Percentiles rank a stretch among this genome's conserved stretches.
Evolutionary conservation across 2,329 filamentous ascomycete genomes (phyloP).

Genomic region (Diaporthe vaccinii): DNA sequence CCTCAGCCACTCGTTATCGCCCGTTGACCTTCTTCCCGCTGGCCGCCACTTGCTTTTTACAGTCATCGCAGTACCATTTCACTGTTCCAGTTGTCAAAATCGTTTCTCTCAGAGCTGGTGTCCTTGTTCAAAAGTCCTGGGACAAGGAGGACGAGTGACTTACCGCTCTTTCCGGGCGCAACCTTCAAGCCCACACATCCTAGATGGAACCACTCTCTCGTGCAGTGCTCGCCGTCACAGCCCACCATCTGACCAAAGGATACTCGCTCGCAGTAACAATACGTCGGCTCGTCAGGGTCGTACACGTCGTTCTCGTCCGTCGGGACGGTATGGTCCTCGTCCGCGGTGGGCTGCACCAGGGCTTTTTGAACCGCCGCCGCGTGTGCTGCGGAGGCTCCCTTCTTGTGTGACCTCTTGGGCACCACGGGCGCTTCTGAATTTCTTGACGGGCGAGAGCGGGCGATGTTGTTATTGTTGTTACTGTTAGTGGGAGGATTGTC

Average conservation of each 20-base stretch:
- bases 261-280: conserved; percentile 84
- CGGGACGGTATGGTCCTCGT: conserved; percentile 44
- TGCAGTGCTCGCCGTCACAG: conserved; percentile 80
- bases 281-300: conserved; percentile 79
- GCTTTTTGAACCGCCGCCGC: conserved; percentile 57
- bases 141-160: conserved; percentile 43
- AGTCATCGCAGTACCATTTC: conserved; percentile 88
- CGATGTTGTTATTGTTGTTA: conserved; percentile 47
- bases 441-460: conserved; percentile 67
- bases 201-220: conserved; percentile 86
- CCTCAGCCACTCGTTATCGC: conserved; percentile 53
- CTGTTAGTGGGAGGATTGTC: conserved; percentile 53
- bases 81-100: conserved; percentile 60
- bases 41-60: conserved; percentile 75
- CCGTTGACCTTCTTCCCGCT: conserved; percentile 65
- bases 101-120: background rate
- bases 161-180: conserved; percentile 82
- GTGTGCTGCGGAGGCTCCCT: conserved; percentile 59
- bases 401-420: conserved; percentile 72
- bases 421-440: conserved; percentile 54
- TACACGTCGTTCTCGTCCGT: conserved; percentile 69
- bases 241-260: conserved; percentile 90
- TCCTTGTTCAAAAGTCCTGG: background rate
- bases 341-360: conserved; percentile 44
- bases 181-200: conserved; percentile 85